Evolutionary conservation across 345 rosid genomes (phyloP).

Genomic region (Trapa incisa): DNA sequence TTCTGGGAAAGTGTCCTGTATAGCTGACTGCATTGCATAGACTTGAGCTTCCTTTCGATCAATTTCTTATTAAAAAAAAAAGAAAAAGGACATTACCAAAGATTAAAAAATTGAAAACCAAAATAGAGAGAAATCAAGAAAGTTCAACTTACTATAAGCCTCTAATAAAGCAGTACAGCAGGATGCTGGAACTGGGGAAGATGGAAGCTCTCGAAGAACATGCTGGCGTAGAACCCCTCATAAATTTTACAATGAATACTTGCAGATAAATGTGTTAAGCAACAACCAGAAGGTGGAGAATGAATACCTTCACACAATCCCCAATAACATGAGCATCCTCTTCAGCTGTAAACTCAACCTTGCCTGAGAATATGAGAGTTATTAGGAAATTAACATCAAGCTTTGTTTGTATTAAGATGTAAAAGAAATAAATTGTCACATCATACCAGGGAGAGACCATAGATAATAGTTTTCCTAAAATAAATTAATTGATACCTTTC

Average conservation of each 20-base stretch:
- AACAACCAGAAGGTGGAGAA: constrained; percentile 4
- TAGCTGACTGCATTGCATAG: constrained; percentile 72
- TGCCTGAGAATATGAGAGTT: constrained; percentile 37
- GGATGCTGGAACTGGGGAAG: constrained; percentile 96
- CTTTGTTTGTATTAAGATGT: constrained; percentile 7
- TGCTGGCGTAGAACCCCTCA: constrained; percentile 43
- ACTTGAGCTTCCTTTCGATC: constrained; percentile 80
- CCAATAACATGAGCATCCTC: constrained; percentile 99
- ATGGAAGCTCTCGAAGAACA: constrained; percentile 91
- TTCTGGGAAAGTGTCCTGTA: constrained; percentile 93
- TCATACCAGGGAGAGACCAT: neutral
- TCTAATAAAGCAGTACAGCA: constrained; percentile 94
- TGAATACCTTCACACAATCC: constrained; percentile 87
- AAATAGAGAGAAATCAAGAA: neutral
- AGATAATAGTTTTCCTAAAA: neutral
- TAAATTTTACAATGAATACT: constrained; percentile 10
- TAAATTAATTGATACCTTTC: constrained; percentile 39
- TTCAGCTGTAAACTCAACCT: constrained; percentile 62
- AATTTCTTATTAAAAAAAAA: constrained; percentile 52
- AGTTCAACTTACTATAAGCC: constrained; percentile 68
- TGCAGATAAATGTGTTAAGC: neutral
- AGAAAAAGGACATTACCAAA: constrained; percentile 6
- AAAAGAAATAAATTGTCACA: neutral
- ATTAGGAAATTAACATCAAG: neutral
- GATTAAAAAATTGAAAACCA: neutral